phyloP scores from a whole-genome alignment of 2,329 filamentous ascomycete genomes.

The Trichocomaceae sp. region DNA sequence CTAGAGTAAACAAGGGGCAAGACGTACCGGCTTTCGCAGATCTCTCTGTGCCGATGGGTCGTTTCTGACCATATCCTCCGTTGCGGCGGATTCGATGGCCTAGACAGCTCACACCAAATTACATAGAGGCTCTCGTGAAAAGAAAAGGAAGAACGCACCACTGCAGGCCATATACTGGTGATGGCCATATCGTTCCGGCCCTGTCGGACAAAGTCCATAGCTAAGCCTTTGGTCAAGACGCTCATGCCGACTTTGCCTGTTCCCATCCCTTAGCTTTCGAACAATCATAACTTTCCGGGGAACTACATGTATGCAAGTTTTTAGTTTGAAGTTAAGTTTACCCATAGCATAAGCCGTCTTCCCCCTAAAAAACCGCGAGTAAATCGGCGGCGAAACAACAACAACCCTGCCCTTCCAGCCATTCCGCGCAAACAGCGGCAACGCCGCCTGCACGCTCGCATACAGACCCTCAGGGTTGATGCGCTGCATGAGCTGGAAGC shows the following conservation, averaged over 20 bases:
- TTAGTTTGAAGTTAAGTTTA: too few relatives aligned
- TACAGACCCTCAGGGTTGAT: conserved; percentile 74
- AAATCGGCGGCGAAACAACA: conserved; percentile 78
- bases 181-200: conserved; percentile 64
- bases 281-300: too few relatives aligned
- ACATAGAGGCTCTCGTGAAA: too few relatives aligned
- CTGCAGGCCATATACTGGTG: conserved; percentile 75
- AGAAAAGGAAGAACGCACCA: conserved; percentile 45
- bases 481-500: conserved; percentile 71
- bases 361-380: conserved; percentile 74
- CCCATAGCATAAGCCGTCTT: conserved; percentile 77
- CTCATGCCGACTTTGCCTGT: conserved; percentile 71
- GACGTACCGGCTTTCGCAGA: conserved; percentile 54
- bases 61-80: conserved; percentile 45
- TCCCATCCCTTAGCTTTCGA: too few relatives aligned
- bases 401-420: conserved; percentile 59
- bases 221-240: conserved; percentile 71
- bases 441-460: conserved; percentile 58
- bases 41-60: conserved; percentile 49
- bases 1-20: not conserved
- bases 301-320: too few relatives aligned
- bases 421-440: conserved; percentile 58
- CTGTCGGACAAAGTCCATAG: conserved; percentile 70
- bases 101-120: too few relatives aligned
- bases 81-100: conserved; percentile 71